A percentile compares a stretch with the other conserved stretches of the same genome.
Evolutionary conservation across 257 asterid genomes (phyloP).

Genomic region (Rubia yunnanensis): DNA sequence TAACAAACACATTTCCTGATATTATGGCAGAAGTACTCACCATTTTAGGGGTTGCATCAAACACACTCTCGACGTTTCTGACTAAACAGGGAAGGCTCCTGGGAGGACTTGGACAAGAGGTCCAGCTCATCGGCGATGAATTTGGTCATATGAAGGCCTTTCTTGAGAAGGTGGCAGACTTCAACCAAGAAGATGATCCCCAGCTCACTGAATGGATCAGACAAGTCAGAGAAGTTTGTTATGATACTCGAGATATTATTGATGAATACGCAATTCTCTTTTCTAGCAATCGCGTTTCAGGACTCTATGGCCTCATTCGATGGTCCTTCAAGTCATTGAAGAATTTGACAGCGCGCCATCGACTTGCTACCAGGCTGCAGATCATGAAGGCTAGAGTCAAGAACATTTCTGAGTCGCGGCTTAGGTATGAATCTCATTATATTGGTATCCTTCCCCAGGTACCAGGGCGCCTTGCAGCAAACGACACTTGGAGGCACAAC

Average conservation of each 20-base stretch:
- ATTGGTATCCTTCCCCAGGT: not conserved
- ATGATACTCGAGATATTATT: not conserved
- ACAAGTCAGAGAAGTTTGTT: constrained; percentile 1
- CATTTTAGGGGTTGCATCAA: not conserved
- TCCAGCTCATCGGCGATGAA: constrained; percentile 4
- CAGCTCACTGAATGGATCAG: not conserved
- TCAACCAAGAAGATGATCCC: not conserved
- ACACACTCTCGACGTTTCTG: not conserved
- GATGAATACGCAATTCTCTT: not conserved
- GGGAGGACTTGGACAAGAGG: constrained; percentile 1
- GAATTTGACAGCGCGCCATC: not conserved
- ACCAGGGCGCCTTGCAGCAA: not conserved
- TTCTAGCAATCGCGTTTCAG: not conserved
- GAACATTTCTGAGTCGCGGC: constrained; percentile 3
- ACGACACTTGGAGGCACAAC: not conserved
- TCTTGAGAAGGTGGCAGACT: not conserved
- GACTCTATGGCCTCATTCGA: not conserved
- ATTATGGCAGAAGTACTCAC: not conserved
- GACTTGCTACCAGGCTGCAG: not conserved
- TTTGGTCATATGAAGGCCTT: constrained; percentile 2
- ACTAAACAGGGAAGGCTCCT: constrained; percentile 3
- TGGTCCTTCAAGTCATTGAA: not conserved
- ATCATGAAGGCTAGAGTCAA: not conserved
- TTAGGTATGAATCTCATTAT: constrained; percentile 1
- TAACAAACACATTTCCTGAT: not conserved